phyloP scores from a whole-genome alignment of 2,329 filamentous ascomycete species.

The Hypoxylon sp. region DNA sequence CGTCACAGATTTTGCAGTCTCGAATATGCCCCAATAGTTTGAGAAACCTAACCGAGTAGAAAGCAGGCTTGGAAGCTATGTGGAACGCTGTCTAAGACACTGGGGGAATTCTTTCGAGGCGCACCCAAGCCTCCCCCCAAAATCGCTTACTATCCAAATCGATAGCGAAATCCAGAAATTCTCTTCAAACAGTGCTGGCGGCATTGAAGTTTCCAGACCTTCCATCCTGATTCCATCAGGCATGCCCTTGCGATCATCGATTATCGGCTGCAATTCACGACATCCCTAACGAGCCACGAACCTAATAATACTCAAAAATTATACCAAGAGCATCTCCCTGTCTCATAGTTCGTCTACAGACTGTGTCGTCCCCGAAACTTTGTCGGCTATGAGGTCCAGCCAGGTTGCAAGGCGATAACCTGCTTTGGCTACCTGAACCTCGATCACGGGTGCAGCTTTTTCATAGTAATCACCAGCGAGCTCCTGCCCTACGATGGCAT shows the following conservation, averaged over 20 bases:
- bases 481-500: conserved; percentile 71
- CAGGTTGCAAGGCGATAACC: conserved; percentile 78
- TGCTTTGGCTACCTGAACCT: conserved; percentile 76
- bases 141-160: conserved; percentile 6
- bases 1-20: conserved; percentile 15
- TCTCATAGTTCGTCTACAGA: conserved; percentile 54
- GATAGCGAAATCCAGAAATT: conserved; percentile 12
- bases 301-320: conserved; percentile 1
- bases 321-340: conserved; percentile 1
- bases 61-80: conserved; percentile 18
- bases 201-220: conserved; percentile 19
- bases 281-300: not conserved
- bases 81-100: conserved; percentile 29
- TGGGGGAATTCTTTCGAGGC: conserved; percentile 24
- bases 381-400: conserved; percentile 73
- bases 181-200: conserved; percentile 16
- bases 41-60: conserved; percentile 1
- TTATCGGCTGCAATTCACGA: conserved; percentile 2
- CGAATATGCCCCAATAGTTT: conserved; percentile 3
- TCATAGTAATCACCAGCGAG: conserved; percentile 75
- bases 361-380: conserved; percentile 47
- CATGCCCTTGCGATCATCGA: conserved; percentile 12
- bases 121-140: conserved; percentile 23
- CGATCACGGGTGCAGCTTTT: conserved; percentile 73
- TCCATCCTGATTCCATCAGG: conserved; percentile 24